phyloP scores from a whole-genome alignment of 2,329 filamentous ascomycete species.

The Sarocladiaceae sp. region DNA sequence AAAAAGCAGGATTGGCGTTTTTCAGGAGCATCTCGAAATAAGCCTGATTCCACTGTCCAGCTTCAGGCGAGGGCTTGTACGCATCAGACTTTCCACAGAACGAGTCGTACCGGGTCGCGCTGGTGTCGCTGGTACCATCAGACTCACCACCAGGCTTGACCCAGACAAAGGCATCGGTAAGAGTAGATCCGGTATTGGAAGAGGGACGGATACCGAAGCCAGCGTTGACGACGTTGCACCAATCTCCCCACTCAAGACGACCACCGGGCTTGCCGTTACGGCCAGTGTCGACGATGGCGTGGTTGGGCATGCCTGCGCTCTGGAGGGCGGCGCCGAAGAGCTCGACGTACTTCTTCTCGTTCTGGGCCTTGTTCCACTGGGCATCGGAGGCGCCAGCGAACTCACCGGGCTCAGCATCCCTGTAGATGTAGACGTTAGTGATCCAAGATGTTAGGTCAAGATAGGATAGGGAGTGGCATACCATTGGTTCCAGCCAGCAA shows the following conservation, averaged over 20 bases:
- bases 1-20: constrained; percentile 15
- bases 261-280: constrained; percentile 37
- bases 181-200: constrained; percentile 48
- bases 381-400: constrained; percentile 36
- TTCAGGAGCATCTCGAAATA: constrained; percentile 20
- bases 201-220: constrained; percentile 58
- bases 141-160: constrained; percentile 60
- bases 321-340: constrained; percentile 33
- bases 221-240: constrained; percentile 58
- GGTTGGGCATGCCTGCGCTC: constrained; percentile 35
- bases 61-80: constrained; percentile 46
- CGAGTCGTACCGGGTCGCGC: constrained; percentile 30
- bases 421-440: constrained; percentile 11
- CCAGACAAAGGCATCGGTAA: constrained; percentile 63
- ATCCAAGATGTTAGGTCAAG: background rate
- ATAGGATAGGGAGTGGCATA: constrained; percentile 11
- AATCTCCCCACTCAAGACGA: constrained; percentile 44
- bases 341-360: constrained; percentile 38
- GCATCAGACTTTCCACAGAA: constrained; percentile 36
- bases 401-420: constrained; percentile 30
- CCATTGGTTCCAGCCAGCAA: constrained; percentile 37
- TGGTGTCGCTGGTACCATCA: constrained; percentile 28
- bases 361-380: constrained; percentile 37
- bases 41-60: constrained; percentile 38
- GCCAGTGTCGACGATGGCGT: constrained; percentile 38